Base-by-base conservation (phyloP, 208 protist species). In the Crithidia thermophila region DNA sequence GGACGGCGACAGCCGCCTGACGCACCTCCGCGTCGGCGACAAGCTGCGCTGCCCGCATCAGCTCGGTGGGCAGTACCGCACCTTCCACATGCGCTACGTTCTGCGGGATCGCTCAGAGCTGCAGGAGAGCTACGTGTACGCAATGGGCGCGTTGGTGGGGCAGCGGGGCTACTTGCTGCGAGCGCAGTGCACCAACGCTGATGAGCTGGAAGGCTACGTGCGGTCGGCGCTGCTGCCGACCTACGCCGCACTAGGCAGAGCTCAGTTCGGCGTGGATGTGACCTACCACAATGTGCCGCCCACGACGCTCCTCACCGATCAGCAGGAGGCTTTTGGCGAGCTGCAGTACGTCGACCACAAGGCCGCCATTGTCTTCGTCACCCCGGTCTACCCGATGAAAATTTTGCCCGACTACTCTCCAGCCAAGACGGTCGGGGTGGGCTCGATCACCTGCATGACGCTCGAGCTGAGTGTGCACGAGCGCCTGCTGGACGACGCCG, bases 361-460 rank as follows among this genome's bases (percentile, higher is more conserved):
- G 63, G 91, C 91, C 14, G 86, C 88, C 18, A 74, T 94, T 18
- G 69, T 83, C 53, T 94, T 96, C 63, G 76, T 80, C 2, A 72
- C 92, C 8, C 88, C 91, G 18, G 78, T 94, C 70, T 87, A 94
- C 72, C 86, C 91, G 11, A 90, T 96, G 82, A 77, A 79, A 33
- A 79, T 92, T 13, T 67, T 86, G 25, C 91, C 87, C 1, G 91
- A 96, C 74, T 94, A 90, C 63, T 94, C 88, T 11, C 88, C 91
- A 20, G 86, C 86, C 21, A 88, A 94, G 75, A 93, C 88, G 11
- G 91, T 94, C 30, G 91, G 85, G 23, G 88, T 94, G 25, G 91
- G 91, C 31, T 93, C 86, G 55, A 93, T 96, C 59, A 88, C 91
- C 0, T 94, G 88, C 66, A 90, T 96, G 88, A 96, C 91, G 33